phyloP scores from a whole-genome alignment of 352 stramenopile species.

The Pelagophyceae sp. region DNA sequence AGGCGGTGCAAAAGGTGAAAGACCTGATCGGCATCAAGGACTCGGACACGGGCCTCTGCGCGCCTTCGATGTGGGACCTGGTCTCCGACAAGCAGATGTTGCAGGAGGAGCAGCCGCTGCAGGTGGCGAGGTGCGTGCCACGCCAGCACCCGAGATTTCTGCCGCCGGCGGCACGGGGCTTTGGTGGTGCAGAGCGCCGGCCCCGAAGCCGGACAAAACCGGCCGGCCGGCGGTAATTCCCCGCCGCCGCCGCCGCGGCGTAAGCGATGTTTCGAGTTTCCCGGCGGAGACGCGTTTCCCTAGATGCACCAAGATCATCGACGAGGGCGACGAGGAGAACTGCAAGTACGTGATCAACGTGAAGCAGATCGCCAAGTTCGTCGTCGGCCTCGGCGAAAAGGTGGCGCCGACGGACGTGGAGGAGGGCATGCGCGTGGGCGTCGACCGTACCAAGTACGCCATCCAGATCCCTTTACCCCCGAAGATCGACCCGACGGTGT shows the following conservation, averaged over 20 bases:
- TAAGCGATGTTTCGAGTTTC: background rate
- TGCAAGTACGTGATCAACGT: conserved; percentile 99
- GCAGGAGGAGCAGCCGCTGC: conserved; percentile 83
- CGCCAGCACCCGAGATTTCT: conserved; percentile 77
- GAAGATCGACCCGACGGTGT: conserved; percentile 98
- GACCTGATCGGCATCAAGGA: conserved; percentile 96
- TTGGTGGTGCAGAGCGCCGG: no score
- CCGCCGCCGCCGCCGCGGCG: no score
- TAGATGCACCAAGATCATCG: conserved; percentile 90
- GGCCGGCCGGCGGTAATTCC: background rate
- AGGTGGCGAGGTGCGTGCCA: conserved; percentile 92
- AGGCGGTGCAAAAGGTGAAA: conserved; percentile 78
- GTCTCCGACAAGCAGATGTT: conserved; percentile 99
- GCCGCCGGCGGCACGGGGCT: conserved; percentile 21
- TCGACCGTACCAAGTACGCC: conserved; percentile 69
- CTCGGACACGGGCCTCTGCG: conserved; percentile 93
- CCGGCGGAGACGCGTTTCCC: no score
- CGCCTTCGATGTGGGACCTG: conserved; percentile 97
- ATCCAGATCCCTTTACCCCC: conserved; percentile 95
- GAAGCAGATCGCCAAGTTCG: conserved; percentile 99
- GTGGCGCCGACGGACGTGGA: conserved; percentile 98
- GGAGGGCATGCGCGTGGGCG: conserved; percentile 91
- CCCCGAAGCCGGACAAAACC: background rate
- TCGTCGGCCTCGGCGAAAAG: conserved; percentile 94
- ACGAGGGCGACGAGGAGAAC: conserved; percentile 73